phyloP scores from a whole-genome alignment of 106 monocot genomes.

The Cymbidium sinense region DNA sequence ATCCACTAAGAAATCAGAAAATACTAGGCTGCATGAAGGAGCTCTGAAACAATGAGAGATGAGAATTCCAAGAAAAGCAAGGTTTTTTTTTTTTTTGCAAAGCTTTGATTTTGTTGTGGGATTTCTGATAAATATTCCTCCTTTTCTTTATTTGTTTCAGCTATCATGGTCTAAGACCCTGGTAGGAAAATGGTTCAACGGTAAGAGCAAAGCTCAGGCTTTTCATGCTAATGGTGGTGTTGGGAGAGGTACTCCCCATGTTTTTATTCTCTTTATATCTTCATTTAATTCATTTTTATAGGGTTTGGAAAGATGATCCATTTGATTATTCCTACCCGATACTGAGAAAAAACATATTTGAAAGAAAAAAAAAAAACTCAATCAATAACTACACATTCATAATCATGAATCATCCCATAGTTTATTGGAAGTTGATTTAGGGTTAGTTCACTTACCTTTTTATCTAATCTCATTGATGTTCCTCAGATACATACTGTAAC shows the following conservation, averaged over 20 bases:
- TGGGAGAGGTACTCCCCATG: neutral
- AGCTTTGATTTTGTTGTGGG: neutral
- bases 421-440: too few relatives aligned
- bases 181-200: conserved; percentile 29
- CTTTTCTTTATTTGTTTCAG: conserved; percentile 7
- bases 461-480: neutral
- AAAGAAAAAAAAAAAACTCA: too few relatives aligned
- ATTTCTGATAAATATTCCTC: neutral
- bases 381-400: neutral
- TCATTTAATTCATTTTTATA: neutral
- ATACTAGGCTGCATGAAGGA: conserved; percentile 6
- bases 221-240: conserved; percentile 20
- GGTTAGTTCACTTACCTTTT: neutral
- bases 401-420: neutral
- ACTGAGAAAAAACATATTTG: too few relatives aligned
- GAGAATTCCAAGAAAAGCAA: conserved; percentile 19
- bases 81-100: neutral
- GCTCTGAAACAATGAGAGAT: conserved; percentile 27
- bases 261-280: neutral
- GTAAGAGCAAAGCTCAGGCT: conserved; percentile 21
- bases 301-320: neutral
- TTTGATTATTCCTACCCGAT: too few relatives aligned
- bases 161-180: conserved; percentile 29
- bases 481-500: conserved; percentile 41
- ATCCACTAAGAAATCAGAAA: neutral